These are phyloP conservation scores for Solanum neorickii DNA, from an alignment of 257 asterid genomes.

Conservation along the genomic window DNA sequence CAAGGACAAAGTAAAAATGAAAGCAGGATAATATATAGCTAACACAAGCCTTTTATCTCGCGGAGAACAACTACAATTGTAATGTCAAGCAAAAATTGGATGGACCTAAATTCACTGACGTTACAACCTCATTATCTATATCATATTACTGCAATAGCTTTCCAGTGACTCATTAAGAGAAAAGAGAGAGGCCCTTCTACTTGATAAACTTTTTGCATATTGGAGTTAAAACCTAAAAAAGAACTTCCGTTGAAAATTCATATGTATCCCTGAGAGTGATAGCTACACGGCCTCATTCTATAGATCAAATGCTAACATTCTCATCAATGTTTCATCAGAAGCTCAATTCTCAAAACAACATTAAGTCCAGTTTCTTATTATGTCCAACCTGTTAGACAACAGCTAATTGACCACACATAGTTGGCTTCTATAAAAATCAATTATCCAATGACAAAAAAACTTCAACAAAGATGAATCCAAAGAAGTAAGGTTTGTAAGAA, in stretches of 20 bases:
- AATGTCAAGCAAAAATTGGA: background rate
- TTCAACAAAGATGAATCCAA: background rate
- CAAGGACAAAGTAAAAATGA: background rate
- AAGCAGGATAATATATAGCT: background rate
- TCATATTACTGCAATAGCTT: background rate
- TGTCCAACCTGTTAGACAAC: background rate
- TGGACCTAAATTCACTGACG: background rate
- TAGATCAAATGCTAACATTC: background rate
- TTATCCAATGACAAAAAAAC: background rate
- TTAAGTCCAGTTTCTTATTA: background rate
- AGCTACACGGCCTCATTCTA: background rate
- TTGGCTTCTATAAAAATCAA: background rate
- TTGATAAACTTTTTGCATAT: background rate
- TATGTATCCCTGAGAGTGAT: background rate
- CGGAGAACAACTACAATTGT: background rate
- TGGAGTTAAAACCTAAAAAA: background rate
- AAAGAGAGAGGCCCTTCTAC: background rate
- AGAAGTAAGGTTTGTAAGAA: background rate
- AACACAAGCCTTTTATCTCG: background rate
- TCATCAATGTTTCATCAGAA: background rate
- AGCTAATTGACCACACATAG: background rate
- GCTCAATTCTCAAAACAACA: background rate
- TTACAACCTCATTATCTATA: background rate
- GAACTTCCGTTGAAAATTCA: background rate
- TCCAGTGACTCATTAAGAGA: background rate